Conservation (phyloP, 257 asterid species). For the Gentiana dahurica region DNA sequence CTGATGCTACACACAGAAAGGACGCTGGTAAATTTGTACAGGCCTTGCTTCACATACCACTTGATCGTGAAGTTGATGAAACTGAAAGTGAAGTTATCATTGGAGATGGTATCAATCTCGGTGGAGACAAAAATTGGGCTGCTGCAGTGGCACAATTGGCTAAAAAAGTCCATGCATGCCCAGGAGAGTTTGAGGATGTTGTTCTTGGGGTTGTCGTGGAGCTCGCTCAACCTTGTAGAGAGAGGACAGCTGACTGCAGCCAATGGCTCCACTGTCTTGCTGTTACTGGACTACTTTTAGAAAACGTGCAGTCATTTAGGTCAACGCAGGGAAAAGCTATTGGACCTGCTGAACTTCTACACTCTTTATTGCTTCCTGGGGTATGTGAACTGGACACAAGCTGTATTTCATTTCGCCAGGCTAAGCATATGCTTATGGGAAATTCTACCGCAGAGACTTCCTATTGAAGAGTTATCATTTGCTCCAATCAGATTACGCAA, state of each 20-base stretch:
- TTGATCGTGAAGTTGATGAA: slow-evolving; percentile 75
- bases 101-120: slow-evolving; percentile 88
- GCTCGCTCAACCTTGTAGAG: slow-evolving; percentile 91
- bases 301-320: slow-evolving; percentile 56
- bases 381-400: slow-evolving; percentile 25
- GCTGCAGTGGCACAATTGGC: slow-evolving; percentile 71
- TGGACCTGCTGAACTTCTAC: slow-evolving; percentile 69
- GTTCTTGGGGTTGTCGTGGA: slow-evolving; percentile 63
- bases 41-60: slow-evolving; percentile 57
- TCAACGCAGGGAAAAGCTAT: slow-evolving; percentile 63
- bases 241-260: slow-evolving; percentile 79
- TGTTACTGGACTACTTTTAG: slow-evolving; percentile 69
- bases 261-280: slow-evolving; percentile 95
- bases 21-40: slow-evolving; percentile 71
- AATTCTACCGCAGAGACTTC: too few species aligned
- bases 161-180: slow-evolving; percentile 63
- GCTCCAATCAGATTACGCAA: too few species aligned
- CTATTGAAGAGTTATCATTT: too few species aligned
- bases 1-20: slow-evolving; percentile 81
- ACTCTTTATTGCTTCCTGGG: slow-evolving; percentile 86
- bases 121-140: slow-evolving; percentile 97
- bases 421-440: too few species aligned
- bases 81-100: slow-evolving; percentile 56
- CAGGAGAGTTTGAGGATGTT: slow-evolving; percentile 83
- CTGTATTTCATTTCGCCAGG: neutral